Evolutionary conservation across 345 rosid genomes (phyloP).

Genomic region (Diplotaxis tenuifolia): DNA sequence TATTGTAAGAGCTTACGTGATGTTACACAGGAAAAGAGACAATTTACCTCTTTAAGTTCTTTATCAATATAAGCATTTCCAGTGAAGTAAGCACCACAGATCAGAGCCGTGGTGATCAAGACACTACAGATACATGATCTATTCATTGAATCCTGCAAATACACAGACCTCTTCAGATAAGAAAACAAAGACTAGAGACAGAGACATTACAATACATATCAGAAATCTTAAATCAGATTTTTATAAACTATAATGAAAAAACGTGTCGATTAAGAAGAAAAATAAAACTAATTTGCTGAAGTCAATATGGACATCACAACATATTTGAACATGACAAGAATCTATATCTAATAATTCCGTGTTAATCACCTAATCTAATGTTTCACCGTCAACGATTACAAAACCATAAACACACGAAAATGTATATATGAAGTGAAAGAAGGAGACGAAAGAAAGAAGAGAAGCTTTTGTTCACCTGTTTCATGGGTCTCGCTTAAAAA

Average conservation of each 20-base stretch:
- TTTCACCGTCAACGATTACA: background rate
- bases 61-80: constrained; percentile 44
- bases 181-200: constrained; percentile 2
- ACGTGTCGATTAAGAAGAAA: background rate
- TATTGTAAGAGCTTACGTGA: background rate
- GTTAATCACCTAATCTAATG: background rate
- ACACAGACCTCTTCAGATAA: background rate
- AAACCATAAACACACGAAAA: background rate
- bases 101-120: constrained; percentile 45
- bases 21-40: background rate
- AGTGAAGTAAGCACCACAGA: constrained; percentile 62
- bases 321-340: background rate
- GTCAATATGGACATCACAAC: background rate
- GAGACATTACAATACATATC: background rate
- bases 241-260: background rate
- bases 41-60: constrained; percentile 60
- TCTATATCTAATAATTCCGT: background rate
- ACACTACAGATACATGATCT: constrained; percentile 58
- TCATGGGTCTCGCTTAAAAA: too few species aligned
- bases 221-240: too few species aligned
- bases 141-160: constrained; percentile 45
- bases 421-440: background rate
- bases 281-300: background rate
- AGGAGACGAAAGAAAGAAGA: background rate
- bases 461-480: constrained; percentile 26